phyloP scores from a whole-genome alignment of 1,284 basidiomycete species.

The Cerrena zonata region DNA sequence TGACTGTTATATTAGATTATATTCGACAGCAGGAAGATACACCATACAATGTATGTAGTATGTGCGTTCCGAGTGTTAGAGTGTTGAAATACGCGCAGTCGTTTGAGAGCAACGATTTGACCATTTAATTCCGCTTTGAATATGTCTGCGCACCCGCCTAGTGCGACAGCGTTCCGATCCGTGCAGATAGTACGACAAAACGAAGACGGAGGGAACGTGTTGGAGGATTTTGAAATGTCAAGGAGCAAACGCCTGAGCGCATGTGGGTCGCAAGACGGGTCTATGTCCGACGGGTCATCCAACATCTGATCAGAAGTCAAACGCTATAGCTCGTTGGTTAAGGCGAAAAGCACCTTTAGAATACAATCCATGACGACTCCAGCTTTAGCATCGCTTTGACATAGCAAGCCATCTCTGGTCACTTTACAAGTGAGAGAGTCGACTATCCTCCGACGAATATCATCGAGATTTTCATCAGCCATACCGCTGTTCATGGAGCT shows the following conservation, averaged over 20 bases:
- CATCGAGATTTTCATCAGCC: no score
- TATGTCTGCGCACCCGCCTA: conserved; percentile 5
- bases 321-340: no score
- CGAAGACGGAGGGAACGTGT: background rate
- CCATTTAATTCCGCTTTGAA: background rate
- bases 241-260: background rate
- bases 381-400: no score
- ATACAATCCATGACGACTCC: no score
- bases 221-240: background rate
- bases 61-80: background rate
- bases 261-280: background rate
- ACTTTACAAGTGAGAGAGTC: no score
- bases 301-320: no score
- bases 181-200: conserved; percentile 1
- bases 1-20: background rate
- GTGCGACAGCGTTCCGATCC: background rate
- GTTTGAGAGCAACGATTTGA: background rate
- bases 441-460: no score
- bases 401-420: no score
- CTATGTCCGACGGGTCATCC: no score
- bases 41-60: background rate
- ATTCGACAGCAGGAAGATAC: background rate
- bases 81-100: conserved; percentile 3
- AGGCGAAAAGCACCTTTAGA: no score
- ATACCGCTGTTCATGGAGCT: no score